Base-by-base conservation (phyloP, 2,329 filamentous ascomycete species). In the Rutstroemia sp. region DNA sequence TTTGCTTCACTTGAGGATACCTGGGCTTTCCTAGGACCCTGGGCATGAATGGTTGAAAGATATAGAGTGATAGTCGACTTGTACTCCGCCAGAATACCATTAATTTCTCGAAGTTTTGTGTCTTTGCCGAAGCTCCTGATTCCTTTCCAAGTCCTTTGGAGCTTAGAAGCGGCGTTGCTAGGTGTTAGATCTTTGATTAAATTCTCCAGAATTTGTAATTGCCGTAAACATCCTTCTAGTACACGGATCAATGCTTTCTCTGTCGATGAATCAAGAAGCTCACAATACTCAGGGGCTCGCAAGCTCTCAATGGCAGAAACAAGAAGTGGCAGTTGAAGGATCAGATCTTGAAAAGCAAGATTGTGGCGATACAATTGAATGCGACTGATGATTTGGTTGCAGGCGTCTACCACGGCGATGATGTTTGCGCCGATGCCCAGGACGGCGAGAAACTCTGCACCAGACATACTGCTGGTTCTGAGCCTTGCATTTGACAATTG, bases 121-220 rank as follows among this genome's bases (percentile, higher is more conserved):
- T 55, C 53, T 39, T 55, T 49, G 23, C 53, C 53, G 27, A 55
- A 49, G 18, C 38, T 50, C 23, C 46, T 44, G 27, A 55, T 49
- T 2, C 46, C 53, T 44, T 51, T 51, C 53, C 52, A 54, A 19
- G 52, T 54, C 12, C 39, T 54, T 34, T 47, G 44, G 27, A 54
- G 34, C 39, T 54, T 54, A 21, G 52, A 54, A 48, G 52, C 52
- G 8, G 52, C 34, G 23, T 48, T 41, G 23, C 30, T 48, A 14
- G 52, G 52, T n/a, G 52, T 54, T 34, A 54, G 34, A 16, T 41
- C 44, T 19, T 48, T 48, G n/a, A 54, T 54, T 45, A 54, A 39
- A 18, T 7, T 25, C 44, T 54, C 52, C 21, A 54, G 39, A 16
- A 12, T 25, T 47, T 41, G 19, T 23, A 54, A 41, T 30, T 54